Conservation (phyloP, 2,329 filamentous ascomycete genomes). For the Fusarium equiseti region DNA sequence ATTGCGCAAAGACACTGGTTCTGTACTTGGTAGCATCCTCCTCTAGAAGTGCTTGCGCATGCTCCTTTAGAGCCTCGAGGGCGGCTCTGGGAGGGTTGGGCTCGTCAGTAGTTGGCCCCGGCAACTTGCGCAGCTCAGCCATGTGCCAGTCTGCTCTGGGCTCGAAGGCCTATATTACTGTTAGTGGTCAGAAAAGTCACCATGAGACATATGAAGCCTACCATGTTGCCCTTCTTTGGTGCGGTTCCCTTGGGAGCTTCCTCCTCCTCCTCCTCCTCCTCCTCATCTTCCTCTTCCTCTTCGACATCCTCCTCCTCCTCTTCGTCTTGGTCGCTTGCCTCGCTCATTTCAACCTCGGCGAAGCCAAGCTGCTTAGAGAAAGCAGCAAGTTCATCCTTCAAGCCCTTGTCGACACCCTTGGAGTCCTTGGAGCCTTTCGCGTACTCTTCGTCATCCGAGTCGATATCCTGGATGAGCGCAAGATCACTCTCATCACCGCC, state of each 20-base stretch:
- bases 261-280: conserved; percentile 46
- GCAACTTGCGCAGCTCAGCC: conserved; percentile 58
- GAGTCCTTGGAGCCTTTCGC: conserved; percentile 50
- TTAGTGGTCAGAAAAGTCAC: conserved; percentile 51
- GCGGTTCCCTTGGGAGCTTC: conserved; percentile 50
- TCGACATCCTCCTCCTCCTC: conserved; percentile 50
- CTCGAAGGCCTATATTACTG: conserved; percentile 63
- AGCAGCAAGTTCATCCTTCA: conserved; percentile 54
- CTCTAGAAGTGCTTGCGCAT: conserved; percentile 81
- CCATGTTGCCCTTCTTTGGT: conserved; percentile 52
- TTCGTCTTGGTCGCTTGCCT: conserved; percentile 55
- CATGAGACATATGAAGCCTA: conserved; percentile 41
- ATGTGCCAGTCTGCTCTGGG: conserved; percentile 70
- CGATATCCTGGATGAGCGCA: conserved; percentile 68
- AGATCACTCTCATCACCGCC: conserved; percentile 75
- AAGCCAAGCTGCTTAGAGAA: conserved; percentile 57
- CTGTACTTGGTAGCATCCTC: conserved; percentile 82
- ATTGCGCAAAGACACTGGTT: conserved; percentile 79
- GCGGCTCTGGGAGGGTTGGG: conserved; percentile 57
- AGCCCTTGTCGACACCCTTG: conserved; percentile 55
- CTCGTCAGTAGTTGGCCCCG: conserved; percentile 60
- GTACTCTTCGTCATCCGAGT: conserved; percentile 57
- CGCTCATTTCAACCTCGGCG: conserved; percentile 50
- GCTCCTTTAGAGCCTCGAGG: conserved; percentile 69
- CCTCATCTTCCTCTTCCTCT: conserved; percentile 34